Conservation (phyloP, 2,329 filamentous ascomycete species). For the Trichoderma sp. region DNA sequence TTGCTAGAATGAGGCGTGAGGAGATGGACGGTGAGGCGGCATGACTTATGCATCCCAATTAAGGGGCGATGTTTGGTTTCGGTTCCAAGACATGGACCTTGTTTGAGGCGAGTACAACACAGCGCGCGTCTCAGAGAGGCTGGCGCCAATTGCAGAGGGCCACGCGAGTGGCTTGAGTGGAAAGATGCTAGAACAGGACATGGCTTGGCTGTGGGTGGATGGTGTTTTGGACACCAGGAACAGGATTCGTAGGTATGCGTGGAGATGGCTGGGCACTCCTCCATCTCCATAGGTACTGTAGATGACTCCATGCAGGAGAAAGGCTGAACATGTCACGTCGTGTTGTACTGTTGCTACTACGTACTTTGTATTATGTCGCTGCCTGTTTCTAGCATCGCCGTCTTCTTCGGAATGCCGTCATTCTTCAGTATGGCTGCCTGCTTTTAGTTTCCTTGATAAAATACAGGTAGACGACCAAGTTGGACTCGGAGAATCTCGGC, state of each 20-base stretch:
- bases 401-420: neutral
- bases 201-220: neutral
- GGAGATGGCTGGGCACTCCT: neutral
- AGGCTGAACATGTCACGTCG: too few species aligned
- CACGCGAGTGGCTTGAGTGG: constrained; percentile 14
- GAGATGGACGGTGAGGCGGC: neutral
- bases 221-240: neutral
- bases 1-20: neutral
- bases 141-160: constrained; percentile 10
- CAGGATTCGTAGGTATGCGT: neutral
- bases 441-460: neutral
- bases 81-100: neutral
- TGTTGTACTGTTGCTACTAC: neutral
- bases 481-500: neutral
- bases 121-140: constrained; percentile 6
- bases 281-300: neutral
- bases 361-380: too few species aligned
- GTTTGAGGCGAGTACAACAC: neutral
- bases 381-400: too few species aligned
- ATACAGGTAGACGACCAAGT: neutral
- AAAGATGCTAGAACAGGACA: neutral
- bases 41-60: constrained; percentile 1
- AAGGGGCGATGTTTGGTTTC: constrained; percentile 16
- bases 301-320: too few species aligned
- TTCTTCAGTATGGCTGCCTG: neutral